phyloP scores from a whole-genome alignment of 495 filamentous ascomycete species.

The Penicillium lividum region DNA sequence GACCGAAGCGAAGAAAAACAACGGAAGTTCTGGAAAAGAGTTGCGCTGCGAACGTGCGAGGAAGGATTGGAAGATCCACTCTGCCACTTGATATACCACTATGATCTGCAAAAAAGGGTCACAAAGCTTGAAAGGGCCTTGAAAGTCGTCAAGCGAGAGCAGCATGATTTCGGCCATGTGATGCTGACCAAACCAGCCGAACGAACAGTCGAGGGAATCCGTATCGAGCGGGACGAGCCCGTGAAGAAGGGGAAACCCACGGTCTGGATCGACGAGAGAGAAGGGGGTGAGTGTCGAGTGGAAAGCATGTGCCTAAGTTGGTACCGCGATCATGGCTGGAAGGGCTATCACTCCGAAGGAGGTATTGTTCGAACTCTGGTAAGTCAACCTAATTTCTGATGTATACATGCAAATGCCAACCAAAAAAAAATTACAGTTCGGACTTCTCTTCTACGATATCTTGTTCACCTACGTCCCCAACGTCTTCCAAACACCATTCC shows the following conservation, averaged over 20 bases:
- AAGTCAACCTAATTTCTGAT: conserved; percentile 2
- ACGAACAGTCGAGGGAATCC: conserved; percentile 72
- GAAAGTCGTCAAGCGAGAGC: conserved; percentile 78
- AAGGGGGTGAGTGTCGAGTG: conserved; percentile 73
- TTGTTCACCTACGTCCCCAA: conserved; percentile 93
- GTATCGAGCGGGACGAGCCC: conserved; percentile 59
- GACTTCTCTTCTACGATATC: conserved; percentile 89
- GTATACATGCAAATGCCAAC: neutral
- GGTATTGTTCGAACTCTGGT: conserved; percentile 83
- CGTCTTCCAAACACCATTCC: conserved; percentile 93
- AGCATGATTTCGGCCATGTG: conserved; percentile 92
- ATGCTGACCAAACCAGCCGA: conserved; percentile 72
- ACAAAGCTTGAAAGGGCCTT: conserved; percentile 84
- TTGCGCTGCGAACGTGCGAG: conserved; percentile 83
- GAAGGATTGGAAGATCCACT: conserved; percentile 80
- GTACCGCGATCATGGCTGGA: conserved; percentile 84
- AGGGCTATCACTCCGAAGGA: conserved; percentile 91
- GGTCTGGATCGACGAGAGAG: conserved; percentile 77
- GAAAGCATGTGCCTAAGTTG: conserved; percentile 90
- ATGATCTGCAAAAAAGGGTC: conserved; percentile 91
- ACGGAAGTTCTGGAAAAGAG: conserved; percentile 81
- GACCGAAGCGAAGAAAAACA: conserved; percentile 59
- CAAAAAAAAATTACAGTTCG: conserved; percentile 51
- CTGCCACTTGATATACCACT: conserved; percentile 89
- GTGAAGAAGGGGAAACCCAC: conserved; percentile 64